Base-by-base conservation (phyloP, 805 yeast species). In the Pichia kluyveri region DNA sequence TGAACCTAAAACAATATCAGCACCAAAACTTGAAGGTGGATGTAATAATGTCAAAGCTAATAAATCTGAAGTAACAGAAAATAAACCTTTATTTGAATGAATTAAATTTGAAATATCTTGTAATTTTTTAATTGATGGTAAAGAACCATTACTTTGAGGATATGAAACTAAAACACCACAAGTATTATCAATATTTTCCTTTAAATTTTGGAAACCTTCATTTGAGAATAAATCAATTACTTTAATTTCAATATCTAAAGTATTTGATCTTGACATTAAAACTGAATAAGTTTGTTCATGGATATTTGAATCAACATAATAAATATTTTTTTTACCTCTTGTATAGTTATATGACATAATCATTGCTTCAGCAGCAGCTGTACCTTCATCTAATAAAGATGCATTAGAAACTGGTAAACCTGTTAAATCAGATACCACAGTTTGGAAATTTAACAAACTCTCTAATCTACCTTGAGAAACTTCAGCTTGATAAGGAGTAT, bases 331-430 rank as follows among this genome's bases (percentile, higher is more conserved):
- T 69, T 89, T 91, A 49, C 83, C 85, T 58, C 80, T 80, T 23
- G 72, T 60, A 43, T 75, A 70, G 60, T 83, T 80, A 69, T 73
- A 88, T 1, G 95, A 76, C 71, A 93, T 70, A 42, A 89, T 76
- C 91, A 93, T 83, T 26, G 98, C 97, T 69, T 91, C 99, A 40
- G 93, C 96, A 7, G 96, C 98, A 23, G 98, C 96, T 8, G 96
- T 85, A 43, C 93, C 97, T 71, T 93, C 99, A 66, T 93, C 99
- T 56, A 93, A 74, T 45, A 93, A 71, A 3, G 98, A 91, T 2
- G 97, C 95, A 63, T 93, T 93, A 44, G 98, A 90, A 58, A 93
- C 80, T n/a, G 88, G 84, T 68, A 93, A 73, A 1, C 98, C 99
- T 0, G 99, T 93, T 55, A 93, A 74, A 51, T 93, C 96, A 30